These are phyloP conservation scores for Kodamaea sagamina DNA, from an alignment of 805 yeast genomes.

Conservation along the genomic window DNA sequence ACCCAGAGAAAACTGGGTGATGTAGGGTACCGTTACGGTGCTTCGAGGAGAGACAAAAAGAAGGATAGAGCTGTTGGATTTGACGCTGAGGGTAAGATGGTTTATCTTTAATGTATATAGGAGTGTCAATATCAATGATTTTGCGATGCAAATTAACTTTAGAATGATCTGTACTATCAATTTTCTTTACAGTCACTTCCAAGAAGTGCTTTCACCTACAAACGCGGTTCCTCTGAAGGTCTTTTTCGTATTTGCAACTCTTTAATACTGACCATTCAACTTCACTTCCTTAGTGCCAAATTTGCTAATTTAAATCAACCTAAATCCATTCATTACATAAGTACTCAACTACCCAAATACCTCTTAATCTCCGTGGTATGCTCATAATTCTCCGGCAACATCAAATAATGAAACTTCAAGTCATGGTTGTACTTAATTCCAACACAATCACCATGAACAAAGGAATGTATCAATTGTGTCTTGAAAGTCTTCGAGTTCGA, in stretches of 20 bases:
- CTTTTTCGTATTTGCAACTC: no score
- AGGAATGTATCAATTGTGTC: conserved; percentile 22
- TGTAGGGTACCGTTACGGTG: conserved; percentile 92
- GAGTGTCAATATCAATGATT: background rate
- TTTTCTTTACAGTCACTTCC: no score
- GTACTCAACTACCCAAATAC: no score
- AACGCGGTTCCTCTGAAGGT: no score
- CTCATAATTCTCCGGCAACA: conserved; percentile 36
- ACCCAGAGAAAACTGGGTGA: conserved; percentile 76
- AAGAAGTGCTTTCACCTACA: no score
- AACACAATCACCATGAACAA: conserved; percentile 31
- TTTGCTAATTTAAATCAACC: no score
- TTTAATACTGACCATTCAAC: no score
- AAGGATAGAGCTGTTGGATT: conserved; percentile 76
- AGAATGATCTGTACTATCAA: no score
- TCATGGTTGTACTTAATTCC: conserved; percentile 26
- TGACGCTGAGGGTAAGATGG: conserved; percentile 65
- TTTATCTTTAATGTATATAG: conserved; percentile 25
- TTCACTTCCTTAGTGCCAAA: no score
- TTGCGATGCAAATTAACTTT: no score
- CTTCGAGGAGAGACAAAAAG: conserved; percentile 83
- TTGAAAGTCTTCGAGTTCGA: conserved; percentile 31
- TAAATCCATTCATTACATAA: no score
- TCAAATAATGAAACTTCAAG: conserved; percentile 34
- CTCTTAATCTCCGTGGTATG: conserved; percentile 1